A percentile compares a stretch with the other conserved stretches of the same genome.
phyloP scores from a whole-genome alignment of 495 filamentous ascomycete species.

The Penicillium malachiteum region DNA sequence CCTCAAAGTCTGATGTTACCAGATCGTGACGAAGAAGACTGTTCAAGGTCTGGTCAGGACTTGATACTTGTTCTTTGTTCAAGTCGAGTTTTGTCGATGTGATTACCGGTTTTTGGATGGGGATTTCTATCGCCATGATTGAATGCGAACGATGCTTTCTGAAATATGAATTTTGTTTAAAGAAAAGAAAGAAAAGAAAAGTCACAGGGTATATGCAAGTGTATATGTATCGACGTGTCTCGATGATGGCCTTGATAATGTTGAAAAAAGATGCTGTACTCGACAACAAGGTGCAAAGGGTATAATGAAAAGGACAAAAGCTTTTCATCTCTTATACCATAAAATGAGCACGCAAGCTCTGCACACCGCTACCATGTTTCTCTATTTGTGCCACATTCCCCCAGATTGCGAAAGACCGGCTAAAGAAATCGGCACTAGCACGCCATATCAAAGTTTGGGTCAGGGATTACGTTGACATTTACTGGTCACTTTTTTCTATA shows the following conservation, averaged over 20 bases:
- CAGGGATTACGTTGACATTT: background rate
- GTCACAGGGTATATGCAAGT: background rate
- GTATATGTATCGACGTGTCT: no score
- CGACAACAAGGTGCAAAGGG: no score
- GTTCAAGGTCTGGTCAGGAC: constrained; percentile 2
- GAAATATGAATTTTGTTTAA: no score
- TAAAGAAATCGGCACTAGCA: constrained; percentile 18
- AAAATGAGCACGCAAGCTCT: background rate
- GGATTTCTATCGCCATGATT: constrained; percentile 15
- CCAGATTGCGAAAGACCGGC: constrained; percentile 17
- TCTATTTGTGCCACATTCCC: constrained; percentile 21
- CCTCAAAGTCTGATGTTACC: constrained; percentile 34
- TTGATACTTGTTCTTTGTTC: background rate
- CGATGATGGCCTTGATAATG: background rate
- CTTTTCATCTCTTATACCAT: no score
- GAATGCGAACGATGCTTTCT: background rate
- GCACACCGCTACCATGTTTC: constrained; percentile 9
- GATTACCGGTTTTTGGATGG: constrained; percentile 1
- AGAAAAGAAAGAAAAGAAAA: no score
- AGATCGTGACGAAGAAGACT: constrained; percentile 30
- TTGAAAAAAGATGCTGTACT: background rate
- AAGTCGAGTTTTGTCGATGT: background rate
- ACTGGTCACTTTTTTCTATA: no score
- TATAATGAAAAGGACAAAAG: background rate
- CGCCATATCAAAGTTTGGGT: constrained; percentile 17